Evolutionary conservation across 2,329 filamentous ascomycete species (phyloP).

Genomic region (Tolypocladium pustulatum): DNA sequence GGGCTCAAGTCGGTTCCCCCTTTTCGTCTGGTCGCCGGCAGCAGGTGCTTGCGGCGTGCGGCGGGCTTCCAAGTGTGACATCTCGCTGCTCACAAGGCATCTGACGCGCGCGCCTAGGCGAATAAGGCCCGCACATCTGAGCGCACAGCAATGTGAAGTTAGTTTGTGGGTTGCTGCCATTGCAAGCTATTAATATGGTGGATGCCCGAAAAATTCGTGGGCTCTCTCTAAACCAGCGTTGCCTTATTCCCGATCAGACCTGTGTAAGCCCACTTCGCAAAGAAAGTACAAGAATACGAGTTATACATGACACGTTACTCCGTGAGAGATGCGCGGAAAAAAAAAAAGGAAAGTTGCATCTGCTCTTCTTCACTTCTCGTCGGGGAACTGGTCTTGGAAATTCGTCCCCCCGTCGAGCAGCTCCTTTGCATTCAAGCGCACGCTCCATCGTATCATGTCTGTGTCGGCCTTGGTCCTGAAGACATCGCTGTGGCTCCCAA

Average conservation of each 20-base stretch:
- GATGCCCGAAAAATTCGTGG: background rate
- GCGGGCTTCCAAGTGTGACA: too few relatives aligned
- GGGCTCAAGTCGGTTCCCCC: too few relatives aligned
- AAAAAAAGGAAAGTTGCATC: background rate
- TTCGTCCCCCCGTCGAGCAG: slow-evolving; percentile 22
- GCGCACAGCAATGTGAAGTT: background rate
- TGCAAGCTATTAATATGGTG: background rate
- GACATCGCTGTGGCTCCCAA: slow-evolving; percentile 19
- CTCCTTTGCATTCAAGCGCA: slow-evolving; percentile 27
- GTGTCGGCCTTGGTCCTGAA: slow-evolving; percentile 19
- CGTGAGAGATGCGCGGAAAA: background rate
- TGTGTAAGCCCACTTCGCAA: background rate
- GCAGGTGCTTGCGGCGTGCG: too few relatives aligned
- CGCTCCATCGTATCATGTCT: slow-evolving; percentile 27
- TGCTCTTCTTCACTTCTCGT: background rate
- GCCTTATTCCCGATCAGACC: background rate
- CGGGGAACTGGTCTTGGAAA: slow-evolving; percentile 12
- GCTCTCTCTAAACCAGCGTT: background rate
- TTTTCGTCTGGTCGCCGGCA: too few relatives aligned
- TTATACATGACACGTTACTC: background rate
- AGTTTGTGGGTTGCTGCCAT: background rate
- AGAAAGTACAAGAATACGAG: background rate
- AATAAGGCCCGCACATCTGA: too few relatives aligned
- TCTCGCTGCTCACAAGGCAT: background rate
- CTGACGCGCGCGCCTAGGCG: too few relatives aligned